phyloP scores from a whole-genome alignment of 768 basidiomycete species.

The Xanthoconium purpureum region DNA sequence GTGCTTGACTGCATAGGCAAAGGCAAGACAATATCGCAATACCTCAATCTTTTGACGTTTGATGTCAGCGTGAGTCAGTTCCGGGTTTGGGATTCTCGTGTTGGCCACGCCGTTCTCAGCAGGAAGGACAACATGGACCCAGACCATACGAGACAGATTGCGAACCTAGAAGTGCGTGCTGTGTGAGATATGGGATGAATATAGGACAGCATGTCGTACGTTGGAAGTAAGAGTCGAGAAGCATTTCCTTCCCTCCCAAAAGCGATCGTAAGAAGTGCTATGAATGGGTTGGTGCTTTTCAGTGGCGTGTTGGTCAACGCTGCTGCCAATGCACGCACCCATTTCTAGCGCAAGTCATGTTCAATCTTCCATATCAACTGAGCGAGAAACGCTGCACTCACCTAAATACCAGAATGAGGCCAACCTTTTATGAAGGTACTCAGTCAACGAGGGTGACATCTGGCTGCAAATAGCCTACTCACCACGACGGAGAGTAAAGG shows the following conservation, averaged over 20 bases:
- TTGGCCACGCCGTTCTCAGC: conserved; percentile 41
- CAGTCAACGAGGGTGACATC: not conserved
- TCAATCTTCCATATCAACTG: not conserved
- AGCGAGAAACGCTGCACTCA: conserved; percentile 27
- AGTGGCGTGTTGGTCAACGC: not conserved
- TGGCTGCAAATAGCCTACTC: conserved; percentile 28
- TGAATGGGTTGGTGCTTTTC: conserved; percentile 1
- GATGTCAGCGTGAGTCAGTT: conserved; percentile 50
- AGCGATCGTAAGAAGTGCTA: conserved; percentile 84
- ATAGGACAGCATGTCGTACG: conserved; percentile 29
- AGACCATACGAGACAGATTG: conserved; percentile 73
- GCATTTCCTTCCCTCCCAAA: conserved; percentile 85
- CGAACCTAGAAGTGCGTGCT: conserved; percentile 43
- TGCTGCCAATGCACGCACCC: conserved; percentile 42
- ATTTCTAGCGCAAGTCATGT: conserved; percentile 44
- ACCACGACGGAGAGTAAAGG: conserved; percentile 90
- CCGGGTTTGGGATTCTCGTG: conserved; percentile 45
- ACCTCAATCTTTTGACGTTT: conserved; percentile 66
- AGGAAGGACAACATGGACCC: conserved; percentile 74
- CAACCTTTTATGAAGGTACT: conserved; percentile 51
- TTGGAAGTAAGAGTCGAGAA: conserved; percentile 71
- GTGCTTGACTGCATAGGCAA: conserved; percentile 70
- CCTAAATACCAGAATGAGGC: conserved; percentile 87
- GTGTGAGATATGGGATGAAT: not conserved
- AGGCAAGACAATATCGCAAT: conserved; percentile 66